Conservation (phyloP, 2,329 filamentous ascomycete genomes). For the Arthrobotrys entomopaga region DNA sequence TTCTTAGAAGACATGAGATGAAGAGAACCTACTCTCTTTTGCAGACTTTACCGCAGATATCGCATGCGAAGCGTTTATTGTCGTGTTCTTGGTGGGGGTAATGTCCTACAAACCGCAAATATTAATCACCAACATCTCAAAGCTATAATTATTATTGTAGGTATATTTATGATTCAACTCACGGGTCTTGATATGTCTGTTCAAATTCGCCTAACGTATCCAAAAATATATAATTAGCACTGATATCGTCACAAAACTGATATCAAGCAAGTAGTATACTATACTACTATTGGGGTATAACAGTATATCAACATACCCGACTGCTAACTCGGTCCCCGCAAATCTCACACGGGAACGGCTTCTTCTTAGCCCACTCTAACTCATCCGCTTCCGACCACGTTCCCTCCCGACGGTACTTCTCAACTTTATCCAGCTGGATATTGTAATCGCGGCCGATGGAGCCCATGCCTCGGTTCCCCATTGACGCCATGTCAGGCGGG, state of each 20-base stretch:
- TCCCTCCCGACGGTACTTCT: slow-evolving; percentile 58
- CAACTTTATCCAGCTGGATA: slow-evolving; percentile 59
- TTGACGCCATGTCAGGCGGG: slow-evolving; percentile 50
- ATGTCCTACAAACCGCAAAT: slow-evolving; percentile 29
- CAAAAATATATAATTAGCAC: neutral
- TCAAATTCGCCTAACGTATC: slow-evolving; percentile 42
- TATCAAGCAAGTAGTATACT: neutral
- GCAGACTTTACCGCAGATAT: slow-evolving; percentile 55
- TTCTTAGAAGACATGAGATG: neutral
- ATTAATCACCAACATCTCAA: slow-evolving; percentile 6
- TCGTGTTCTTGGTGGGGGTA: slow-evolving; percentile 54
- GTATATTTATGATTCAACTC: neutral
- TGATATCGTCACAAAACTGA: neutral
- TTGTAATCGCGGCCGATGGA: slow-evolving; percentile 56
- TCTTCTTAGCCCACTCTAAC: slow-evolving; percentile 58
- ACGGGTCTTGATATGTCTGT: slow-evolving; percentile 54
- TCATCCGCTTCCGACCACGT: slow-evolving; percentile 59
- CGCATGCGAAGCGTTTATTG: slow-evolving; percentile 54
- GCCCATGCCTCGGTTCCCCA: slow-evolving; percentile 52
- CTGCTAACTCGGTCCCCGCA: slow-evolving; percentile 58
- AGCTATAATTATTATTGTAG: neutral
- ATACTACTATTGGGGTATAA: neutral
- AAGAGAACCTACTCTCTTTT: slow-evolving; percentile 43
- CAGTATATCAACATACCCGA: slow-evolving; percentile 47
- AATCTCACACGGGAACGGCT: slow-evolving; percentile 58